Base-by-base conservation (phyloP, 768 basidiomycete genomes). In the Tephrocybe rancida region DNA sequence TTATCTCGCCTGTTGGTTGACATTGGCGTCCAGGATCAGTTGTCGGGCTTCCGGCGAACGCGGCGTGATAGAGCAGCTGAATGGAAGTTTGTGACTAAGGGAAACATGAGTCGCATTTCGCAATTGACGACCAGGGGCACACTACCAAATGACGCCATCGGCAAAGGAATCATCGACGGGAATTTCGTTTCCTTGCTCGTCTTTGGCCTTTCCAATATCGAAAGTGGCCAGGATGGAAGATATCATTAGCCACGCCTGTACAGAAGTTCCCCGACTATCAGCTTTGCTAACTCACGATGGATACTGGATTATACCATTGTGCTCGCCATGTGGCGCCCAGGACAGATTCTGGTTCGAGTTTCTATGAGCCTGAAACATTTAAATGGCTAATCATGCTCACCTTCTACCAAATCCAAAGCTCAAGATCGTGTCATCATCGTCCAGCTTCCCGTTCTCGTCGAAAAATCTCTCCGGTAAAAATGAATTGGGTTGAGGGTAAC, bases 401-500 rank as follows among this genome's bases (percentile, higher is more conserved):
- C 71, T 57, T 53, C 72, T 61, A 24, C 70, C 72, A 54, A 71
- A 72, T 3, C 70, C 72, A 50, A 71, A 73, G 7, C 57, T 55
- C 16, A 66, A 56, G 21, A 52, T 27, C 13, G 47, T 43, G 41
- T 59, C 55, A 34, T 64, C 64, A 18, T 66, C 59, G 16, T 67
- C 69, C 9, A 70, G 46, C 22, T 55, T 54, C 7, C 67, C 66
- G 8, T 67, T 52, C 9, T 55, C 44, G 2, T 56, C 70, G 48
- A 87, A 61, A 68, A 79, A 82, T 35, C 85, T 73, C 53, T 82
- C 80, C 3, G 86, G 86, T n/a, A 73, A 68, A 65, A 86, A 86
- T n/a, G n/a, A 56, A 48, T 77, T 71, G 3, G 86, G 76, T 37
- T 83, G 69, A 9, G 74, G 71, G 67, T 83, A 86, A 50, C 67